These are phyloP conservation scores for Flaveria trinervia DNA, from an alignment of 129 eudicot species.

Conservation along the genomic window DNA sequence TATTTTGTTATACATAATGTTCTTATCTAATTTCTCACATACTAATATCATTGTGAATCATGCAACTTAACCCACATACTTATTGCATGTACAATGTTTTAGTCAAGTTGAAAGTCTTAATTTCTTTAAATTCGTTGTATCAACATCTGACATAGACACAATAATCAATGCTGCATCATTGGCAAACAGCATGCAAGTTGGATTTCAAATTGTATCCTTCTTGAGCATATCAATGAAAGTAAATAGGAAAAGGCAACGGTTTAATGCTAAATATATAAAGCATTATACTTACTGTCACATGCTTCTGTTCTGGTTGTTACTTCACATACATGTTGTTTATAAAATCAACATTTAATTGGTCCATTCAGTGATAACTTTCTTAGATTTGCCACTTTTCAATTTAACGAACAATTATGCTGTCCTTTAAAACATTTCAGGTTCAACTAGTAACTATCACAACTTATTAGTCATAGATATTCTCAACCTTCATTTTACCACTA, in stretches of 20 bases:
- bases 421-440: conserved; percentile 26
- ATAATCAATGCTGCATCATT: not conserved
- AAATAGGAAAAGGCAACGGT: not conserved
- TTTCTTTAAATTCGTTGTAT: not conserved
- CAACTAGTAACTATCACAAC: conserved; percentile 18
- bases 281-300: not conserved
- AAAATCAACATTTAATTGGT: not conserved
- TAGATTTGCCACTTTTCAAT: not conserved
- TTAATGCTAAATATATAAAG: not conserved
- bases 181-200: not conserved
- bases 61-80: not conserved
- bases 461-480: conserved; percentile 14
- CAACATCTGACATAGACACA: not conserved
- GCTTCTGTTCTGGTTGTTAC: not conserved
- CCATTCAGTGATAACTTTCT: not conserved
- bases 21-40: not conserved
- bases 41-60: not conserved
- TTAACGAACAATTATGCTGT: not conserved
- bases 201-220: not conserved
- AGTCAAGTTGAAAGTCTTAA: not conserved
- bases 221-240: not conserved
- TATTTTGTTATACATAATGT: not conserved
- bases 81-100: not conserved
- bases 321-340: not conserved
- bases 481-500: not conserved